A percentile compares a stretch with the other conserved stretches of the same genome.
Conservation (phyloP, 495 filamentous ascomycete species). For the Cercophora sp. region DNA sequence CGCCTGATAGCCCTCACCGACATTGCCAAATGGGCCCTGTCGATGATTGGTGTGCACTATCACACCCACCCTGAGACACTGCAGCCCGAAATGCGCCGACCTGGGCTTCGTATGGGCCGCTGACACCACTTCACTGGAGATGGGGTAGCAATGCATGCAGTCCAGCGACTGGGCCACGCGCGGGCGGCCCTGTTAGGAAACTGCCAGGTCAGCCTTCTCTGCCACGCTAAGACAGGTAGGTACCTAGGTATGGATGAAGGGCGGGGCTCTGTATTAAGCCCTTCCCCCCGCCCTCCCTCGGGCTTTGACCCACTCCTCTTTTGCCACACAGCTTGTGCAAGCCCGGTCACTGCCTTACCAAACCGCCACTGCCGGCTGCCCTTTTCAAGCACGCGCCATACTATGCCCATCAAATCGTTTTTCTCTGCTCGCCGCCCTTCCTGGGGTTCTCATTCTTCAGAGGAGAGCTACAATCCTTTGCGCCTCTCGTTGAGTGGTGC, state of each 20-base stretch:
- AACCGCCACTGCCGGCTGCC: background rate
- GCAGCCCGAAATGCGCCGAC: background rate
- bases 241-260: no score
- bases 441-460: background rate
- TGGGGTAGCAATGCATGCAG: background rate
- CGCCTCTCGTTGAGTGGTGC: background rate
- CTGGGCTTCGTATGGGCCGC: background rate
- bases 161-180: background rate
- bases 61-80: background rate
- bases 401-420: background rate
- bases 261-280: background rate
- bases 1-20: no score
- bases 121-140: background rate
- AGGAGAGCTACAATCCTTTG: background rate
- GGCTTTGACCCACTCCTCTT: background rate
- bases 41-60: background rate
- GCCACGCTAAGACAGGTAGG: no score
- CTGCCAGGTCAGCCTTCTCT: no score
- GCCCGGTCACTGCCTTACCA: background rate
- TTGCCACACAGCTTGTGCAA: background rate
- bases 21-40: no score
- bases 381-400: background rate
- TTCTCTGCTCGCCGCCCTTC: background rate
- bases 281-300: background rate
- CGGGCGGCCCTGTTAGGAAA: background rate